phyloP scores from a whole-genome alignment of 2,329 filamentous ascomycete genomes.

The Graphiopsis chlorocephala region DNA sequence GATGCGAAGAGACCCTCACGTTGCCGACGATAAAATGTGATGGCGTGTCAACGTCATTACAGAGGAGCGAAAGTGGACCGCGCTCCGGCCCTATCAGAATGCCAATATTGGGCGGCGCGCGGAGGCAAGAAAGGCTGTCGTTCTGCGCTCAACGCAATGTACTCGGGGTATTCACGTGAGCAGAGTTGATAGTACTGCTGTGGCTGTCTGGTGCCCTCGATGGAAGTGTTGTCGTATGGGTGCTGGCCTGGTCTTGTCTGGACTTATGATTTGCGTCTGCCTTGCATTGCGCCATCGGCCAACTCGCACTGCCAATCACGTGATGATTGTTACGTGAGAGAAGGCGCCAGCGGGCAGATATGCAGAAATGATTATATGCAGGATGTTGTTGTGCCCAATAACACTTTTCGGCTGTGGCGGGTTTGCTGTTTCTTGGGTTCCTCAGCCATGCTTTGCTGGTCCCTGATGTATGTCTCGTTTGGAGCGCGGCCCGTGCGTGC shows the following conservation, averaged over 20 bases:
- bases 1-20: conserved; percentile 10
- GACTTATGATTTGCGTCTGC: background rate
- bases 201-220: background rate
- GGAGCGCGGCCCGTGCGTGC: background rate
- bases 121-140: background rate
- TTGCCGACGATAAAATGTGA: conserved; percentile 7
- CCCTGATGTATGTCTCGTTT: background rate
- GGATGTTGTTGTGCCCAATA: background rate
- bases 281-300: background rate
- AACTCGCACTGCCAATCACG: background rate
- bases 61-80: conserved; percentile 15
- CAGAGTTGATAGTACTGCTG: background rate
- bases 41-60: conserved; percentile 12
- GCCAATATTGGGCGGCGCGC: background rate
- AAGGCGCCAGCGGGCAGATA: background rate
- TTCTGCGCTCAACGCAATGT: background rate
- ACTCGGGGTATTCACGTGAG: background rate
- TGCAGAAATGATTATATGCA: background rate
- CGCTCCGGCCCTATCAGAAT: conserved; percentile 3
- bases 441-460: background rate
- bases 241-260: too few relatives aligned
- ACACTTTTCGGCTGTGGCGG: background rate
- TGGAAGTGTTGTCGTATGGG: background rate
- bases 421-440: background rate
- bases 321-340: background rate